Conservation (phyloP, 2,329 filamentous ascomycete species). For the Triangularia setosa region DNA sequence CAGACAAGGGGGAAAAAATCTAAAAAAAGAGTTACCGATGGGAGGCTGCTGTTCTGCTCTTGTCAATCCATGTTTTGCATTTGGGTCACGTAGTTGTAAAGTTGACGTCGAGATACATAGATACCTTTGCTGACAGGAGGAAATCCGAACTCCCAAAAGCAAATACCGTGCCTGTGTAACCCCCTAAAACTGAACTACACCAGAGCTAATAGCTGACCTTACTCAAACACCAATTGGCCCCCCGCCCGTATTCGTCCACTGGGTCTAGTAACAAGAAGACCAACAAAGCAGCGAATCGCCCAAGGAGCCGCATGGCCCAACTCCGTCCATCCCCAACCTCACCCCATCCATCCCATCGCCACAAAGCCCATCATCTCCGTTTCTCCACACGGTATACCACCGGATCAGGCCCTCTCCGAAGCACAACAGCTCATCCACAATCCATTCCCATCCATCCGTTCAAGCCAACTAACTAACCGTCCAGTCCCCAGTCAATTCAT, state of each 20-base stretch:
- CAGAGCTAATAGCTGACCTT: not conserved
- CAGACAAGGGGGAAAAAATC: not conserved
- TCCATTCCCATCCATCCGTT: not conserved
- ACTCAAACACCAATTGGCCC: not conserved
- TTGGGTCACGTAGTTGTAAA: not conserved
- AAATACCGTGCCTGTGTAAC: not conserved
- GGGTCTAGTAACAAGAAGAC: not conserved
- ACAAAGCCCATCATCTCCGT: not conserved
- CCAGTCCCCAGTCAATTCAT: not conserved
- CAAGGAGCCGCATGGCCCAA: not conserved
- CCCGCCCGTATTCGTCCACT: not conserved
- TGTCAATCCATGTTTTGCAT: not conserved
- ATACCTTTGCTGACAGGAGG: not conserved
- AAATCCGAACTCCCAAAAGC: not conserved
- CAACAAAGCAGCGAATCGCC: not conserved
- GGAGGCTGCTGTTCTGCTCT: not conserved
- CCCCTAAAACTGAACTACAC: not conserved
- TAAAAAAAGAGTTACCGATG: not conserved
- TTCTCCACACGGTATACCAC: not conserved
- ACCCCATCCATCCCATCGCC: not conserved
- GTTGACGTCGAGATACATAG: not conserved
- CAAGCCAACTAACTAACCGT: not conserved
- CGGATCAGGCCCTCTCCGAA: not conserved
- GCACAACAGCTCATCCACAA: not conserved
- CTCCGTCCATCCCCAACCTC: not conserved